Evolutionary conservation across 257 asterid species (phyloP).

Genomic region (Gardenia jasminoides): DNA sequence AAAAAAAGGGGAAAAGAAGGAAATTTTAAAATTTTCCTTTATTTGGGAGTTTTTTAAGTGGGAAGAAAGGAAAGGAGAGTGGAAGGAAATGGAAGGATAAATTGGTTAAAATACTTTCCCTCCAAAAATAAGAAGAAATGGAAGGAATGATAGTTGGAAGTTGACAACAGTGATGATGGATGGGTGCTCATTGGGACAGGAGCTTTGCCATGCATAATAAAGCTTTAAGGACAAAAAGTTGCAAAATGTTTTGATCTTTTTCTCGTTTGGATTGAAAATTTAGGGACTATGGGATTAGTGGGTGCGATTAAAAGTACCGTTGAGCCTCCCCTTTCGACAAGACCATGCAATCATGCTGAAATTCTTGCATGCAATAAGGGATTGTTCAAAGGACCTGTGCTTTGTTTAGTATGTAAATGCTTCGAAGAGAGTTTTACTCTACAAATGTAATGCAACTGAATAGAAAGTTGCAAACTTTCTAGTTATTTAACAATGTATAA

Average conservation of each 20-base stretch:
- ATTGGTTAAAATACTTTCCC: too few relatives aligned
- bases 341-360: conserved; percentile 36
- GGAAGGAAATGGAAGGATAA: too few relatives aligned
- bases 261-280: conserved; percentile 36
- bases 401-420: conserved; percentile 54
- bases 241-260: conserved; percentile 27
- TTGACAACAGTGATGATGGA: conserved; percentile 19
- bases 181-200: conserved; percentile 59
- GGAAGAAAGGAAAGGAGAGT: too few relatives aligned
- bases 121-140: too few relatives aligned
- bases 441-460: conserved; percentile 44
- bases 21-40: too few relatives aligned
- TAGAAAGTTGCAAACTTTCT: not conserved
- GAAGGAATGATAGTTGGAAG: conserved; percentile 36
- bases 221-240: conserved; percentile 34
- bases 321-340: conserved; percentile 23
- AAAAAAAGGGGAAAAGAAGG: too few relatives aligned
- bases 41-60: too few relatives aligned
- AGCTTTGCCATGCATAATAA: conserved; percentile 28
- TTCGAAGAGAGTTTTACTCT: conserved; percentile 51
- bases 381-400: conserved; percentile 24
- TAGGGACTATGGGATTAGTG: conserved; percentile 41
- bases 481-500: not conserved
- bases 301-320: conserved; percentile 36
- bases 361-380: conserved; percentile 57